These are phyloP conservation scores for Alternaria brassicicola DNA, from an alignment of 2,329 filamentous ascomycete species.

Conservation along the genomic window DNA sequence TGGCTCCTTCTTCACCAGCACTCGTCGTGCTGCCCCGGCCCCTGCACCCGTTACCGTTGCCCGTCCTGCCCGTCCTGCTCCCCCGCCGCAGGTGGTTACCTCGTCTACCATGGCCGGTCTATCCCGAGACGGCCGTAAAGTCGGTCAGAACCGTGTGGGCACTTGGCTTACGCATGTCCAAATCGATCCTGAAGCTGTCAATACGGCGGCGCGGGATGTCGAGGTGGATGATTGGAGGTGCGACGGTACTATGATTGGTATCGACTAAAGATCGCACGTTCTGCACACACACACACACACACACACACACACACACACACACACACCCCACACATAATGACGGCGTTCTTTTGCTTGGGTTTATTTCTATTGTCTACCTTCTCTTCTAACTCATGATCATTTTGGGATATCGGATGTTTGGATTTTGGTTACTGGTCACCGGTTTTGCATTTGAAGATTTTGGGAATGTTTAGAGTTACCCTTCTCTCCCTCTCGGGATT, in stretches of 20 bases:
- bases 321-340: neutral
- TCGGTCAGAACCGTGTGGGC: constrained; percentile 47
- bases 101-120: constrained; percentile 48
- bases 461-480: constrained; percentile 6
- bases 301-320: neutral
- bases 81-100: constrained; percentile 18
- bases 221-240: constrained; percentile 47
- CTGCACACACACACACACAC: neutral
- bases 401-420: neutral
- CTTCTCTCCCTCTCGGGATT: neutral
- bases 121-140: constrained; percentile 43
- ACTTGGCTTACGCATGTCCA: constrained; percentile 49
- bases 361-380: neutral
- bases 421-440: neutral
- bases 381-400: neutral
- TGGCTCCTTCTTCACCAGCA: constrained; percentile 34
- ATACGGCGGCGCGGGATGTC: constrained; percentile 38
- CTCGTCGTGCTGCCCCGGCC: constrained; percentile 28
- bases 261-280: constrained; percentile 28
- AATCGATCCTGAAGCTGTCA: constrained; percentile 45
- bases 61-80: constrained; percentile 6
- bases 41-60: constrained; percentile 5
- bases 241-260: constrained; percentile 45
- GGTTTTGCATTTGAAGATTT: neutral
- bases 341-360: neutral